Percentiles rank a stretch among this genome's conserved stretches.
These are phyloP conservation scores for Sphaerobolus stellatus DNA, from an alignment of 1,284 basidiomycete genomes.

Conservation along the genomic window DNA sequence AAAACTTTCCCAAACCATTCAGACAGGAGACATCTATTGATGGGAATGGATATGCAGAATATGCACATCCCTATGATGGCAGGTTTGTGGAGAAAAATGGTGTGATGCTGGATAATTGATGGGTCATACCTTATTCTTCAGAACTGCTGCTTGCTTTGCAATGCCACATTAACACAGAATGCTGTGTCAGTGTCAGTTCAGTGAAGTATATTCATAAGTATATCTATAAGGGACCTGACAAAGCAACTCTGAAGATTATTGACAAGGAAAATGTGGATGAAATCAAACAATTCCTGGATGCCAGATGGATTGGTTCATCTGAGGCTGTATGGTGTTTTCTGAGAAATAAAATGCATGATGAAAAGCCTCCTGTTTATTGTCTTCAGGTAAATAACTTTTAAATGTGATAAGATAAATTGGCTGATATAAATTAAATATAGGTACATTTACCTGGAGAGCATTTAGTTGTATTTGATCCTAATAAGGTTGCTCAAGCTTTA, in stretches of 20 bases:
- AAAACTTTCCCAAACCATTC: conserved; percentile 42
- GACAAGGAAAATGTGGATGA: conserved; percentile 28
- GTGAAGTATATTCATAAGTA: conserved; percentile 50
- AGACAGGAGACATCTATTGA: conserved; percentile 33
- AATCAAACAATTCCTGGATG: conserved; percentile 34
- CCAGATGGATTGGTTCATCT: conserved; percentile 36
- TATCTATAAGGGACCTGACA: conserved; percentile 46
- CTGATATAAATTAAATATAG: conserved; percentile 37
- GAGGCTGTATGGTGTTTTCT: conserved; percentile 37
- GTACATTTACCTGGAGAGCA: conserved; percentile 33
- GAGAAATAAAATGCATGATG: not conserved
- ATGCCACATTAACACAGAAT: conserved; percentile 49
- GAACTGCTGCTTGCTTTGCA: conserved; percentile 32
- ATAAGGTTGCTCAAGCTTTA: conserved; percentile 28
- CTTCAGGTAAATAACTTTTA: no score
- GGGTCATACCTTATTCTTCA: conserved; percentile 40
- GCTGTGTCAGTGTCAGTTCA: conserved; percentile 29
- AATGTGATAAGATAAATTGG: conserved; percentile 31
- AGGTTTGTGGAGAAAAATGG: conserved; percentile 22
- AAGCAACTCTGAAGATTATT: conserved; percentile 19
- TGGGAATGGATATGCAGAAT: conserved; percentile 39
- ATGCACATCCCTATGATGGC: conserved; percentile 35
- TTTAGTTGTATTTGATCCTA: conserved; percentile 33
- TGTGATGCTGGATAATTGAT: conserved; percentile 28
- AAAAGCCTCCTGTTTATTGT: conserved; percentile 11